These are phyloP conservation scores for Nyctanthes arbortristis DNA, from an alignment of 257 asterid species.

Conservation along the genomic window DNA sequence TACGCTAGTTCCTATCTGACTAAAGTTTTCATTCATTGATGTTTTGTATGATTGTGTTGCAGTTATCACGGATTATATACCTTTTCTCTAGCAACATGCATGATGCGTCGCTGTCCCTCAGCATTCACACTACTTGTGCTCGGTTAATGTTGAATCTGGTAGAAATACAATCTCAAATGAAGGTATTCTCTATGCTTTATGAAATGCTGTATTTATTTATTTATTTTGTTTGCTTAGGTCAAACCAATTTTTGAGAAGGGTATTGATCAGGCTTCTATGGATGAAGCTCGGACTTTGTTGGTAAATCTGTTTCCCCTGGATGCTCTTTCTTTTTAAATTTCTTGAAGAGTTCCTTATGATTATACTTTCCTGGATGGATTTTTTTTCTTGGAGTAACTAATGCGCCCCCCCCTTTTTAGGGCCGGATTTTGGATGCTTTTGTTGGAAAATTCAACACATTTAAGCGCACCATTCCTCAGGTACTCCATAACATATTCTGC, in stretches of 20 bases:
- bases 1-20: background rate
- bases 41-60: conserved; percentile 38
- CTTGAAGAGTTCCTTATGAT: background rate
- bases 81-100: conserved; percentile 99
- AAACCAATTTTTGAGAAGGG: conserved; percentile 99
- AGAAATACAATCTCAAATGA: conserved; percentile 21
- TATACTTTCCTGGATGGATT: conserved; percentile 10
- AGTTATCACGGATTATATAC: conserved; percentile 95
- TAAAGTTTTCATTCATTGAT: conserved; percentile 5
- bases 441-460: conserved; percentile 97
- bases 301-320: conserved; percentile 35
- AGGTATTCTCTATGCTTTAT: background rate
- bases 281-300: conserved; percentile 93
- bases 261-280: conserved; percentile 90
- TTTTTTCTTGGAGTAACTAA: conserved; percentile 16
- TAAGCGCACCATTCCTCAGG: conserved; percentile 99
- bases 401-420: conserved; percentile 49
- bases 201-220: conserved; percentile 20
- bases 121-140: conserved; percentile 99
- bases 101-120: conserved; percentile 93
- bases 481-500: conserved; percentile 22
- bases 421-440: conserved; percentile 98
- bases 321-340: conserved; percentile 15
- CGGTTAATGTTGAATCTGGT: conserved; percentile 99
- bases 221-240: conserved; percentile 51